Evolutionary conservation across 2,329 filamentous ascomycete species (phyloP), one percentile per base, ranked within the genome.

Genomic region (Stachybotrys chlorohalonatus): DNA sequence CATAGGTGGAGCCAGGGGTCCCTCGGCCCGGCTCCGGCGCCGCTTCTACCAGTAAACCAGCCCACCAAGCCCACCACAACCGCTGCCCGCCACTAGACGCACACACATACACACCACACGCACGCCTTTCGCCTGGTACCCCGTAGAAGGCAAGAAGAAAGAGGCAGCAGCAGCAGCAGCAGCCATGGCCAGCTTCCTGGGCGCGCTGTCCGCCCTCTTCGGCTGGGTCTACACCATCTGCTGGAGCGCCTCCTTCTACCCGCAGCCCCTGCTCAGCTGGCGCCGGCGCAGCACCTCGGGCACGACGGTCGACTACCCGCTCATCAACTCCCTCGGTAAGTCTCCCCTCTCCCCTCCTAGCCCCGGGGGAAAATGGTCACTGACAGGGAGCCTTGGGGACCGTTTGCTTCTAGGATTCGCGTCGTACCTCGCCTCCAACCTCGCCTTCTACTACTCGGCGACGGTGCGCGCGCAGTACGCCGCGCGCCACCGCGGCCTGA

Each of bases 181-280:
- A 50, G 17, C 49, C 53, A 57, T 60, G 58, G 56, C 57, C 48
- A 64, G 66, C 53, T 73, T 82, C 59, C 75, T 84, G 56, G 61
- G 68, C 32, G 62, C 76, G 55, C 53, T 82, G 16, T 84, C 80
- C 52, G 79, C 75, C 65, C 65, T 87, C 36, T 82, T 89, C 62
- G 88, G 88, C 69, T 91, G 88, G 87, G 73, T 86, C 65, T 92
- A 92, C 71, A 86, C 83, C 59, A 59, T 85, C 51, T 84, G 81
- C 70, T 94, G 93, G 93, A 93, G 89, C 11, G 73, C 86, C 15
- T 95, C 90, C 15, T 97, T 96, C 74, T 97, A 97, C 69, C 92
- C 93, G 1, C 94, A 97, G 68, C 84, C 88, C 7, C 73, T 95
- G 57, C 80, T 90, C 58, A 97, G 96, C 77, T 86, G 79, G 68